phyloP scores from a whole-genome alignment of 352 stramenopile species.

The Pythium guiyangense region DNA sequence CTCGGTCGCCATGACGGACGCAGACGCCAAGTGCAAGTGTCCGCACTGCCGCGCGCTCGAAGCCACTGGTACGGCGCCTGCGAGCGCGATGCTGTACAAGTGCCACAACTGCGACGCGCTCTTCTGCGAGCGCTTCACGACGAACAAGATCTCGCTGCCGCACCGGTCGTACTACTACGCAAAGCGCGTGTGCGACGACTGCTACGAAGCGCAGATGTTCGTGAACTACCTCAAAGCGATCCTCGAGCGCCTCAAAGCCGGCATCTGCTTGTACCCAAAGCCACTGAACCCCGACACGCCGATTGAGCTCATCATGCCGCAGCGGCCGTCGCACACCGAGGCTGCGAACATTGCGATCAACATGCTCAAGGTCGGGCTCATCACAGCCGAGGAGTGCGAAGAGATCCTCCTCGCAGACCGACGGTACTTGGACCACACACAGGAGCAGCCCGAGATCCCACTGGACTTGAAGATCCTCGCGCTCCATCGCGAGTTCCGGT shows the following conservation, averaged over 20 bases:
- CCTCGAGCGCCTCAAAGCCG: constrained; percentile 77
- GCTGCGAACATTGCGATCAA: constrained; percentile 86
- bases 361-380: constrained; percentile 74
- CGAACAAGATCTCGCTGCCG: constrained; percentile 72
- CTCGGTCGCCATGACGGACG: constrained; percentile 40
- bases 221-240: constrained; percentile 85
- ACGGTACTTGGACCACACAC: constrained; percentile 78
- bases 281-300: constrained; percentile 75
- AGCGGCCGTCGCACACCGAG: constrained; percentile 72
- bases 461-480: constrained; percentile 83
- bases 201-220: constrained; percentile 80
- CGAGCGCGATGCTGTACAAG: constrained; percentile 59
- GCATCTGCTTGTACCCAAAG: constrained; percentile 84
- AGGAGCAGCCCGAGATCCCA: constrained; percentile 81
- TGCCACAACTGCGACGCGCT: constrained; percentile 78
- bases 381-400: constrained; percentile 86
- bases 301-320: constrained; percentile 87
- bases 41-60: constrained; percentile 51
- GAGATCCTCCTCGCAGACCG: constrained; percentile 80
- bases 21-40: constrained; percentile 65
- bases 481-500: constrained; percentile 85
- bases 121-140: constrained; percentile 82
- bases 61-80: constrained; percentile 20
- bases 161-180: constrained; percentile 79
- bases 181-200: constrained; percentile 84